phyloP scores from a whole-genome alignment of 495 filamentous ascomycete genomes.

The Daldinia decipiens region DNA sequence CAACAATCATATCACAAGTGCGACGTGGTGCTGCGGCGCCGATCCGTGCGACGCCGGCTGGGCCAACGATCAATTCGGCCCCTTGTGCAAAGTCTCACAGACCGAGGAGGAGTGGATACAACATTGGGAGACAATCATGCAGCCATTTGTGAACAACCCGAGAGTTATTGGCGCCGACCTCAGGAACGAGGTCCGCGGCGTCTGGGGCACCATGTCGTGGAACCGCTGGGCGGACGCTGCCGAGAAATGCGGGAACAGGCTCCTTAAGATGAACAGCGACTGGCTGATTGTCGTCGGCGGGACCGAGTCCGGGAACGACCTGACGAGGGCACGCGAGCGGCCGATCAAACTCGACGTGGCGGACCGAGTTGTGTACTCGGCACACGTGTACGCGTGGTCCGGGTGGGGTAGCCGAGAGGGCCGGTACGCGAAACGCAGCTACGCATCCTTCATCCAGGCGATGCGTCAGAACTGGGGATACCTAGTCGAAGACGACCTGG shows the following conservation, averaged over 20 bases:
- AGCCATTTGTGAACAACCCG: slow-evolving; percentile 59
- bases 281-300: slow-evolving; percentile 72
- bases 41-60: slow-evolving; percentile 69
- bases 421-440: slow-evolving; percentile 61
- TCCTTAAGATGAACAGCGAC: slow-evolving; percentile 65
- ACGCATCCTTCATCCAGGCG: slow-evolving; percentile 64
- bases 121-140: slow-evolving; percentile 70
- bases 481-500: slow-evolving; percentile 64
- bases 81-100: slow-evolving; percentile 64
- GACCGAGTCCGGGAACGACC: slow-evolving; percentile 67
- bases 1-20: slow-evolving; percentile 70
- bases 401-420: slow-evolving; percentile 67
- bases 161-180: slow-evolving; percentile 68
- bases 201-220: slow-evolving; percentile 73
- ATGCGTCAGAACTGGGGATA: slow-evolving; percentile 72
- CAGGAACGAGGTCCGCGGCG: slow-evolving; percentile 68
- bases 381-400: slow-evolving; percentile 70
- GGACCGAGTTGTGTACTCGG: slow-evolving; percentile 67
- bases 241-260: slow-evolving; percentile 63
- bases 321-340: slow-evolving; percentile 58
- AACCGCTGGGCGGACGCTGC: slow-evolving; percentile 66
- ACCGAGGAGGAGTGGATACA: slow-evolving; percentile 67
- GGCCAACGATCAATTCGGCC: slow-evolving; percentile 65
- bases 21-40: slow-evolving; percentile 69
- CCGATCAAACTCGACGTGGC: slow-evolving; percentile 63